phyloP scores from a whole-genome alignment of 257 asterid genomes.

The Gardenia jasminoides region DNA sequence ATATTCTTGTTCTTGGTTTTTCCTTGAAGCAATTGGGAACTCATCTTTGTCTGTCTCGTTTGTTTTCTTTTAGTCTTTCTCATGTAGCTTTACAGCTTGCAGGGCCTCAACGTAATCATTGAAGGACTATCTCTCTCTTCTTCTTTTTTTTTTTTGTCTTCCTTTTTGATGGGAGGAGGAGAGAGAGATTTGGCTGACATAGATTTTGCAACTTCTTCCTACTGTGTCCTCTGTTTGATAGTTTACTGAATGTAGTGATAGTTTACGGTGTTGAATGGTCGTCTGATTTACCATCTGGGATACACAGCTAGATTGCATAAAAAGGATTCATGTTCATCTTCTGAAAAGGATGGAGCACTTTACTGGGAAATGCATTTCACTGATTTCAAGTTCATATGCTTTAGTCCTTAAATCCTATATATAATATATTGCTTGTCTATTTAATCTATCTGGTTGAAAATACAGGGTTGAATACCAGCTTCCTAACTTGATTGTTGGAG shows the following conservation, averaged over 20 bases:
- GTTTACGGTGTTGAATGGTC: neutral
- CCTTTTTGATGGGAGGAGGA: too few relatives aligned
- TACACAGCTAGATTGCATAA: neutral
- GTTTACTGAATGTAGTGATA: neutral
- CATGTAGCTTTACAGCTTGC: neutral
- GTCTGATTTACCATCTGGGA: neutral
- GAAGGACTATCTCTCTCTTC: too few relatives aligned
- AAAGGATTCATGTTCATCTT: neutral
- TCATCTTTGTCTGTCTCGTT: neutral
- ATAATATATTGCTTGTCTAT: neutral
- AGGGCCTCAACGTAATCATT: neutral
- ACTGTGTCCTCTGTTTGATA: neutral
- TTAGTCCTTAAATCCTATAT: neutral
- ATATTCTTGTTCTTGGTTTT: neutral
- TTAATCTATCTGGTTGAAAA: constrained; percentile 24
- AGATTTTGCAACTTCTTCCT: neutral
- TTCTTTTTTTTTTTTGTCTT: too few relatives aligned
- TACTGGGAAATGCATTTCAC: neutral
- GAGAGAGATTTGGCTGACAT: neutral
- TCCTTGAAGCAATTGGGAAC: neutral
- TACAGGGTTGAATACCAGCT: constrained; percentile 95
- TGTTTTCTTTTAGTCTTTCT: neutral
- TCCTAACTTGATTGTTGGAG: constrained; percentile 94
- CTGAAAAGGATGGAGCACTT: neutral
- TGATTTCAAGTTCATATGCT: neutral